A percentile compares a stretch with the other conserved stretches of the same genome.
Evolutionary conservation across 148 eudicot species (phyloP).

Genomic region (Fagopyrum homotropicum): DNA sequence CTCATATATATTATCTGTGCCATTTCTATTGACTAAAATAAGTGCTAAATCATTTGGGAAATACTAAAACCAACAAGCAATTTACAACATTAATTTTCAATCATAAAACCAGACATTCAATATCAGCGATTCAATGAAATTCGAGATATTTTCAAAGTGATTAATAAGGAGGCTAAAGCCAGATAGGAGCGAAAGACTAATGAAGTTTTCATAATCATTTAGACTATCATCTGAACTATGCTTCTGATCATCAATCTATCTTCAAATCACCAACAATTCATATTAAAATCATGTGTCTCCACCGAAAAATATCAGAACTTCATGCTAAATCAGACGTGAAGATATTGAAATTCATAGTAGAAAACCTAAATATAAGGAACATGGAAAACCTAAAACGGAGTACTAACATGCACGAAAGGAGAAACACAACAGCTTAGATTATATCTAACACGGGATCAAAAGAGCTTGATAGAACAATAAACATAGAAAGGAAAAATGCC

Average conservation of each 20-base stretch:
- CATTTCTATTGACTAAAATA: no score
- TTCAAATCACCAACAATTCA: not conserved
- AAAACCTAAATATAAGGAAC: not conserved
- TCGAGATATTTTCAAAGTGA: not conserved
- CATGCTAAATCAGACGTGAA: not conserved
- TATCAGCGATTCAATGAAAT: no score
- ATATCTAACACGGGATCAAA: not conserved
- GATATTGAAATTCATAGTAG: not conserved
- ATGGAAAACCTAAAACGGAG: not conserved
- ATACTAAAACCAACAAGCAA: no score
- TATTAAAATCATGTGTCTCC: not conserved
- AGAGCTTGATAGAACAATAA: not conserved
- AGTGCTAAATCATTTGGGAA: no score
- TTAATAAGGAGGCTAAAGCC: constrained; percentile 20
- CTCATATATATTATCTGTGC: no score
- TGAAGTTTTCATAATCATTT: constrained; percentile 29
- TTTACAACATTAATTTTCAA: not conserved
- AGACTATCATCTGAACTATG: constrained; percentile 36
- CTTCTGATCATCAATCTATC: constrained; percentile 17
- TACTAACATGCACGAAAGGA: not conserved
- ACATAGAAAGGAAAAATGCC: not conserved
- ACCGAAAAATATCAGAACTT: not conserved
- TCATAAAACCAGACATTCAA: no score
- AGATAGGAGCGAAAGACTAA: constrained; percentile 85
- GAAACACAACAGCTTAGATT: not conserved